These are phyloP conservation scores for Pterula multifida DNA, from an alignment of 1,284 basidiomycete species.

Conservation along the genomic window DNA sequence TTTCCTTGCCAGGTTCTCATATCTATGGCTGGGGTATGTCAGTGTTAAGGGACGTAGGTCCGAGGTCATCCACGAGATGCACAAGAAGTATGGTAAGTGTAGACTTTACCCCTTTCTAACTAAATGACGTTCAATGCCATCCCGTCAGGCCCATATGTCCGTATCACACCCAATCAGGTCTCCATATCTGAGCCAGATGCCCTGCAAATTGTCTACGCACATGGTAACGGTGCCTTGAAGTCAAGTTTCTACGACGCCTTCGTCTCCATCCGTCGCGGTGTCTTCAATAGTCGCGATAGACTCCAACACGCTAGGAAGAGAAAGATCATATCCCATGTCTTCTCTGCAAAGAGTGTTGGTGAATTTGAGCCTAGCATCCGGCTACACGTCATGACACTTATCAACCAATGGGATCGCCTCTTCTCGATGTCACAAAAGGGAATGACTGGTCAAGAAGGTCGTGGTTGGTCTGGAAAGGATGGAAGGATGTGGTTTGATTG, in stretches of 20 bases:
- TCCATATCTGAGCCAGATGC: constrained; percentile 76
- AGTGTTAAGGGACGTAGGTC: constrained; percentile 64
- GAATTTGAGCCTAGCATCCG: constrained; percentile 75
- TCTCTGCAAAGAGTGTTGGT: constrained; percentile 73
- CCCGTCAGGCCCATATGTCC: constrained; percentile 62
- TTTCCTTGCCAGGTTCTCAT: constrained; percentile 60
- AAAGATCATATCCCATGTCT: constrained; percentile 83
- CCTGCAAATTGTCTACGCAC: constrained; percentile 63
- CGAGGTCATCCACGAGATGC: constrained; percentile 64
- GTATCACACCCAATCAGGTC: constrained; percentile 79
- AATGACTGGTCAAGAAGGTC: constrained; percentile 45
- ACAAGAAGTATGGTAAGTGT: constrained; percentile 65
- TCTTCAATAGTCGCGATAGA: constrained; percentile 84
- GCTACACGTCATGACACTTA: constrained; percentile 45
- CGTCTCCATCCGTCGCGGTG: constrained; percentile 63
- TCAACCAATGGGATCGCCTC: constrained; percentile 78
- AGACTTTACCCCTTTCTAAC: neutral
- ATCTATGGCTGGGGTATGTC: constrained; percentile 65
- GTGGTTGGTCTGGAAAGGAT: constrained; percentile 49
- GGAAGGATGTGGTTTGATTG: constrained; percentile 65
- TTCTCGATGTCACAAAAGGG: constrained; percentile 44
- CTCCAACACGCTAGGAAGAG: constrained; percentile 79
- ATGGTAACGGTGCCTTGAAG: constrained; percentile 72
- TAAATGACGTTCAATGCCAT: constrained; percentile 4
- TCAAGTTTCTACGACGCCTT: constrained; percentile 77